Base-by-base conservation (phyloP, 2,329 filamentous ascomycete species). In the Malbranchea zuffiana region DNA sequence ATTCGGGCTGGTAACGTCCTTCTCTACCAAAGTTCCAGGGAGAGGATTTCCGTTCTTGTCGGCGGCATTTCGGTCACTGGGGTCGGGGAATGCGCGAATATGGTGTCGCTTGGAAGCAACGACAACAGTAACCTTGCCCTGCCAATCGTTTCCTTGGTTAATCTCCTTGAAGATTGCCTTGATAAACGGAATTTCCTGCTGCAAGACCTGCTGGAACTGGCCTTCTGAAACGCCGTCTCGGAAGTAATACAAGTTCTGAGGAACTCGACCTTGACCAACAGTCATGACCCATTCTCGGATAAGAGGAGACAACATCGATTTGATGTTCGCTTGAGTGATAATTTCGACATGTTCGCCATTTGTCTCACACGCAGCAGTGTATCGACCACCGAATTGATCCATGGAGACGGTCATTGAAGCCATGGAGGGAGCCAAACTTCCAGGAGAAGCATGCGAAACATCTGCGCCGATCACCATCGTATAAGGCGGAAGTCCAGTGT, bases 51-150 rank as follows among this genome's bases (percentile, higher is more conserved):
- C 72, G 46, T 93, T 92, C 32, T 69, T 70, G 53, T 98, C 90
- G 4, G 63, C 70, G 8, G 66, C 60, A 2, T 41, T 43, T 6
- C 47, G 54, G 40, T 72, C 68, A 12, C 57, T 61, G 0, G 65
- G 59, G 32, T 74, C 70, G 0, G 90, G 88, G 65, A 96, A 96
- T 57, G 94, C 86, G 11, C 90, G 82, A 36, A 94, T 78, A 51
- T 95, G 88, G 48, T 98, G 90, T 3, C 90, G 81, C 70, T 98
- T 98, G 1, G 83, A 87, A 1, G 83, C 87, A 30, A 96, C 73
- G 26, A 94, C 75, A 7, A 93, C 85, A 0, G 86, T 86, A 51
- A 95, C 78, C 54, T 82, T 82, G 2, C 82, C 71, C 10, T 61
- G 42, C 49, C 47, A 68, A 33, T 42, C 36, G 32, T 55, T 50